Percentiles rank a stretch among this genome's conserved stretches.
These are phyloP conservation scores for Carex pumila DNA, from an alignment of 176 grass and related monocot species.

Conservation along the genomic window DNA sequence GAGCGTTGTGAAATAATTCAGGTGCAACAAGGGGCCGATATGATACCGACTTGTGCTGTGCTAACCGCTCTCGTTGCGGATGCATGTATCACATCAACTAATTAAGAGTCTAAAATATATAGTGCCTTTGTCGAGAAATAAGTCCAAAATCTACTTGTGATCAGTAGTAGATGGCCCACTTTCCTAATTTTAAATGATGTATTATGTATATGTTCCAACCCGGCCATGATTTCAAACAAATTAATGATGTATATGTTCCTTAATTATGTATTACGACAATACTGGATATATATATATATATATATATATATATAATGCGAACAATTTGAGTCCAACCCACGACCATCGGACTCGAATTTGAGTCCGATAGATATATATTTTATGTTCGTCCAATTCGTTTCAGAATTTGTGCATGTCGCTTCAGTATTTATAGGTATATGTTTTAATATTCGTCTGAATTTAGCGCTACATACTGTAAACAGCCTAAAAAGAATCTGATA, in stretches of 20 bases:
- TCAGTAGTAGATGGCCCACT: neutral
- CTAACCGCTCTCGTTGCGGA: neutral
- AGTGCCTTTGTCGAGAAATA: neutral
- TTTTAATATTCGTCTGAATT: too few species aligned
- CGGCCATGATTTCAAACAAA: too few species aligned
- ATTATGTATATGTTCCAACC: neutral
- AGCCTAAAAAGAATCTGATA: too few species aligned
- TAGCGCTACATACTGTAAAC: too few species aligned
- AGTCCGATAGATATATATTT: too few species aligned
- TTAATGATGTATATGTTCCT: neutral
- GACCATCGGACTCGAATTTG: too few species aligned
- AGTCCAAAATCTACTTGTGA: neutral
- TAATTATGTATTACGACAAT: neutral
- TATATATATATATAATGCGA: neutral
- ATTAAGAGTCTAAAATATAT: neutral
- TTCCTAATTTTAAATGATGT: neutral
- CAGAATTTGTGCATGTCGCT: too few species aligned
- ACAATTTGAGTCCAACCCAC: neutral
- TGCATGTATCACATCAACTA: slow-evolving; percentile 7
- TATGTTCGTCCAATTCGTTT: too few species aligned
- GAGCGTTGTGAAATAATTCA: neutral
- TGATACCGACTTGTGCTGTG: slow-evolving; percentile 1
- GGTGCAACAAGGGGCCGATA: neutral
- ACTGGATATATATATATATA: neutral
- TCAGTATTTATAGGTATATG: too few species aligned